Conservation (phyloP, 1,139 yeast species). For the Nakaseomyces delphensis region DNA sequence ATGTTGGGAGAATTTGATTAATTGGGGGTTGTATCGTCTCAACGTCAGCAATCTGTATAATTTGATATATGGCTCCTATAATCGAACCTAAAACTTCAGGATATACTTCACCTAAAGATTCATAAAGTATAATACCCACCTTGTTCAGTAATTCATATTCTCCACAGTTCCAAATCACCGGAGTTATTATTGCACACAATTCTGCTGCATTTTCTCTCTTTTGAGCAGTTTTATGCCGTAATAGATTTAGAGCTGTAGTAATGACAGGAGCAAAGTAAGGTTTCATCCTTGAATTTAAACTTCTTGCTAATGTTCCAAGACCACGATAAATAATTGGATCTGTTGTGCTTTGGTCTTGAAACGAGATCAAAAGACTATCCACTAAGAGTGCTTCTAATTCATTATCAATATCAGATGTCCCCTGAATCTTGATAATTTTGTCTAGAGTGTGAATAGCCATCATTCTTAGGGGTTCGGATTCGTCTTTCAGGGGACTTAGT, state of each 20-base stretch:
- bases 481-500: slow-evolving; percentile 61
- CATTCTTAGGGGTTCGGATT: slow-evolving; percentile 66
- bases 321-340: slow-evolving; percentile 52
- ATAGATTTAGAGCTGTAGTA: slow-evolving; percentile 62
- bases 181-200: slow-evolving; percentile 56
- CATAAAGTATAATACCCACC: slow-evolving; percentile 71
- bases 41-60: slow-evolving; percentile 43
- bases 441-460: slow-evolving; percentile 72
- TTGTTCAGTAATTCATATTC: slow-evolving; percentile 57
- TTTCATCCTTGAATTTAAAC: slow-evolving; percentile 59
- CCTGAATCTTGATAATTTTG: slow-evolving; percentile 37
- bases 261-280: slow-evolving; percentile 73
- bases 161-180: slow-evolving; percentile 58
- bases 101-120: slow-evolving; percentile 87
- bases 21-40: slow-evolving; percentile 58
- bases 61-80: slow-evolving; percentile 55
- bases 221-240: slow-evolving; percentile 64
- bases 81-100: slow-evolving; percentile 91
- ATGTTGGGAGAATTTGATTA: slow-evolving; percentile 72
- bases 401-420: slow-evolving; percentile 46
- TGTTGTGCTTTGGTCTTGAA: slow-evolving; percentile 63
- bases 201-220: slow-evolving; percentile 85
- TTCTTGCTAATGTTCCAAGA: slow-evolving; percentile 56
- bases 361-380: slow-evolving; percentile 78
- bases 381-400: slow-evolving; percentile 59